A percentile compares a stretch with the other conserved stretches of the same genome.
phyloP scores from a whole-genome alignment of 106 monocot species.

The Vanilla planifolia region DNA sequence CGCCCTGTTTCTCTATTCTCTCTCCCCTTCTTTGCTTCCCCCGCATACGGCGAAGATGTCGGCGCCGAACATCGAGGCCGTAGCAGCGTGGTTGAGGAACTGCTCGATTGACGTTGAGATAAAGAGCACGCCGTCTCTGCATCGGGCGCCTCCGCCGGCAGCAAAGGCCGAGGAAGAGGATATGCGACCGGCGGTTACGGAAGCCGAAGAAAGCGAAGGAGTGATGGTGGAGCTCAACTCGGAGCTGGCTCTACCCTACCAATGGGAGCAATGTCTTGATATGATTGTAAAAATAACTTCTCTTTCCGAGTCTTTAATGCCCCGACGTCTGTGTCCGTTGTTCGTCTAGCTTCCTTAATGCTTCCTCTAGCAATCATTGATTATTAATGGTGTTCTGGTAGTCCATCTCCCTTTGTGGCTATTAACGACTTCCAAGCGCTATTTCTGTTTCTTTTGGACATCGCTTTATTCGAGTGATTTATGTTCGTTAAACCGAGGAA shows the following conservation, averaged over 20 bases:
- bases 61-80: slow-evolving; percentile 55
- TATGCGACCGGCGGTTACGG: background rate
- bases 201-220: slow-evolving; percentile 8
- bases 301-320: background rate
- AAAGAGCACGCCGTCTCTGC: background rate
- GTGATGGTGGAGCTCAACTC: slow-evolving; percentile 78
- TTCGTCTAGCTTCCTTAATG: too few relatives aligned
- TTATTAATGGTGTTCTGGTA: slow-evolving; percentile 12
- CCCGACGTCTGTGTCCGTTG: slow-evolving; percentile 1
- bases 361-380: slow-evolving; percentile 24
- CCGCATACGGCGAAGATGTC: slow-evolving; percentile 13
- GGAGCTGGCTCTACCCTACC: slow-evolving; percentile 42
- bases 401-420: background rate
- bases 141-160: background rate
- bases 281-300: slow-evolving; percentile 26
- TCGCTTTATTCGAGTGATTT: too few relatives aligned
- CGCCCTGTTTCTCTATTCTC: too few relatives aligned
- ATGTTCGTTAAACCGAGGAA: too few relatives aligned
- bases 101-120: slow-evolving; percentile 39
- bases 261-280: slow-evolving; percentile 77
- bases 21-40: background rate
- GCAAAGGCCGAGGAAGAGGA: background rate
- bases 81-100: slow-evolving; percentile 47
- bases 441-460: background rate
- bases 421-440: background rate